Evolutionary conservation across 2,329 filamentous ascomycete genomes (phyloP).

Genomic region (Cercospora sp.): DNA sequence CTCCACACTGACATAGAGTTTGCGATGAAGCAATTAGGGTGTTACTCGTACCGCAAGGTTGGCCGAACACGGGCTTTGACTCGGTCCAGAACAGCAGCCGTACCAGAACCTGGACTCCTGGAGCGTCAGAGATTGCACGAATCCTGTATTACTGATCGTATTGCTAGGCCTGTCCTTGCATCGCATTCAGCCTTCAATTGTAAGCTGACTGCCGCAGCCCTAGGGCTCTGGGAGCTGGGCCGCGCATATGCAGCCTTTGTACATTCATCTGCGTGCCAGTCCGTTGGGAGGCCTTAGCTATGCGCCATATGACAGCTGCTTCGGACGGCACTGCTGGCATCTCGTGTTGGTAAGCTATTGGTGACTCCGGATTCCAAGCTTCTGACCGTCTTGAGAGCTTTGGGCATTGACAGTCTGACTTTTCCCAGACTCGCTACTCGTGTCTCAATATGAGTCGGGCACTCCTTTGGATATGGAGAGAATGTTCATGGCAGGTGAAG

Average conservation of each 20-base stretch:
- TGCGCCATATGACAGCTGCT: not conserved
- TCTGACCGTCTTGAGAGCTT: not conserved
- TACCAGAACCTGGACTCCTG: not conserved
- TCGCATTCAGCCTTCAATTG: not conserved
- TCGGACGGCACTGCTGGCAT: not conserved
- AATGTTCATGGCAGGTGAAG: not conserved
- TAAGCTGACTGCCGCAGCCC: not conserved
- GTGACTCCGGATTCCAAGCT: not conserved
- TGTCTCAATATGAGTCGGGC: not conserved
- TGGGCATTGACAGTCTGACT: not conserved
- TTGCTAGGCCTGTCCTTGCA: not conserved
- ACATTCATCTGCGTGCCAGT: not conserved
- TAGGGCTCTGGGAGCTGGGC: not conserved
- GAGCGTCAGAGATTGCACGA: not conserved
- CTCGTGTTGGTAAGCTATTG: not conserved
- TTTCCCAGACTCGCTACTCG: not conserved
- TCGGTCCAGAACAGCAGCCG: not conserved
- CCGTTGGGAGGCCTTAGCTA: not conserved
- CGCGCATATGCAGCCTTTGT: not conserved
- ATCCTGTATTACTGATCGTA: not conserved
- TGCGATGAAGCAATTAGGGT: not conserved
- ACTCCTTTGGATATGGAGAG: not conserved
- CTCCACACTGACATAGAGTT: not conserved
- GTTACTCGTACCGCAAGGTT: not conserved
- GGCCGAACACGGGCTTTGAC: not conserved